phyloP scores from a whole-genome alignment of 2,329 filamentous ascomycete genomes.

The Macrophomina pseudophaseolina region DNA sequence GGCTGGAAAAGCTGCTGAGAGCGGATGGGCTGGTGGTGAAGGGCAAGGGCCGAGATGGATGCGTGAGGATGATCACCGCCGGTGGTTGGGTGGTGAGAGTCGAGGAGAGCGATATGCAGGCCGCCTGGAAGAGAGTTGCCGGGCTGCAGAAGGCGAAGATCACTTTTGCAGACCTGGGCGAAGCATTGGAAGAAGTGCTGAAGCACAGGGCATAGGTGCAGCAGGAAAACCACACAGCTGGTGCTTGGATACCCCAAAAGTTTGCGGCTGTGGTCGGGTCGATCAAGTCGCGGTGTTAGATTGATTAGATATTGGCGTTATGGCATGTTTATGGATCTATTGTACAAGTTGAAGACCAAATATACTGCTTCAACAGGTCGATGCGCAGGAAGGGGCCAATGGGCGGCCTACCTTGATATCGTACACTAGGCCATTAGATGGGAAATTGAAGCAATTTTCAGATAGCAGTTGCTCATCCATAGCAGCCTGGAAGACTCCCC shows the following conservation, averaged over 20 bases:
- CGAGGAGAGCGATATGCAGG: constrained; percentile 45
- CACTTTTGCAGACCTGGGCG: constrained; percentile 45
- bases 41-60: constrained; percentile 33
- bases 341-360: not conserved
- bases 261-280: not conserved
- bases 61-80: constrained; percentile 49
- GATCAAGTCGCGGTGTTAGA: not conserved
- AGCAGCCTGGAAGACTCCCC: no score
- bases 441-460: no score
- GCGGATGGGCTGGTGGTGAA: constrained; percentile 45
- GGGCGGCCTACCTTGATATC: no score
- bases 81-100: constrained; percentile 51
- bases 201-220: not conserved
- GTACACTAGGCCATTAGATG: no score
- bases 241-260: constrained; percentile 29
- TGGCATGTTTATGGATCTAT: not conserved
- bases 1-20: constrained; percentile 51
- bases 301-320: constrained; percentile 5
- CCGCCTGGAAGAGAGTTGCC: constrained; percentile 45
- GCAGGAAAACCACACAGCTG: not conserved
- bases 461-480: no score
- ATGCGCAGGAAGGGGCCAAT: no score
- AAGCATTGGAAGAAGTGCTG: constrained; percentile 42
- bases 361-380: no score
- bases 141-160: constrained; percentile 35